phyloP scores from a whole-genome alignment of 441 rosid genomes.

The Biscutella laevigata region DNA sequence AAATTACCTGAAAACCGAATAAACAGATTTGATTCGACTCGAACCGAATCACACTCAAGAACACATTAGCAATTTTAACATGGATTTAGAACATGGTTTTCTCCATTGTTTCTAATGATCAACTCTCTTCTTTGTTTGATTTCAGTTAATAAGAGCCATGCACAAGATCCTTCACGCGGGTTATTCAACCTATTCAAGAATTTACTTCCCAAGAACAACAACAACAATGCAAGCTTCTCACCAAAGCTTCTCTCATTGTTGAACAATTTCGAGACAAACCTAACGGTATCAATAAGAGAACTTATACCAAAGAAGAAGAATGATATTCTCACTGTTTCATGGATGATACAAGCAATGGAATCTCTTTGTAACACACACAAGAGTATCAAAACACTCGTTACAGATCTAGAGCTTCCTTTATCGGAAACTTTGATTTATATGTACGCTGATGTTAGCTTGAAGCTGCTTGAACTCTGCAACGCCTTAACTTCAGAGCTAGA shows the following conservation, averaged over 20 bases:
- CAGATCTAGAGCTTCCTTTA: slow-evolving; percentile 57
- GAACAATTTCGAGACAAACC: slow-evolving; percentile 52
- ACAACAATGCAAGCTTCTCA: slow-evolving; percentile 28
- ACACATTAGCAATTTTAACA: too few species aligned
- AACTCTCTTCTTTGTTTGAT: not conserved
- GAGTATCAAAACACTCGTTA: slow-evolving; percentile 43
- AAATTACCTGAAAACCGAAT: too few species aligned
- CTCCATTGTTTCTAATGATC: not conserved
- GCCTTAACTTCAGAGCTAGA: slow-evolving; percentile 65
- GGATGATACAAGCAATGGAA: slow-evolving; percentile 73
- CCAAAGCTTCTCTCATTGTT: slow-evolving; percentile 38
- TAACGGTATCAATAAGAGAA: slow-evolving; percentile 47
- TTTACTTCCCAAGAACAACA: slow-evolving; percentile 42
- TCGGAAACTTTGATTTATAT: slow-evolving; percentile 61
- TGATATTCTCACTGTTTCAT: slow-evolving; percentile 50
- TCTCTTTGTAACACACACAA: slow-evolving; percentile 66
- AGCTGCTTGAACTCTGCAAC: slow-evolving; percentile 67
- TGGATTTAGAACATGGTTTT: not conserved
- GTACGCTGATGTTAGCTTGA: slow-evolving; percentile 66
- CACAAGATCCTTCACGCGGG: slow-evolving; percentile 51
- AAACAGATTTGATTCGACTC: too few species aligned
- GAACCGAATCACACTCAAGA: too few species aligned
- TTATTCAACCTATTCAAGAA: slow-evolving; percentile 69
- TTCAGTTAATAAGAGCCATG: slow-evolving; percentile 57
- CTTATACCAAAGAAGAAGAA: slow-evolving; percentile 48